phyloP scores from a whole-genome alignment of 768 basidiomycete genomes.

The Daedalea quercina region DNA sequence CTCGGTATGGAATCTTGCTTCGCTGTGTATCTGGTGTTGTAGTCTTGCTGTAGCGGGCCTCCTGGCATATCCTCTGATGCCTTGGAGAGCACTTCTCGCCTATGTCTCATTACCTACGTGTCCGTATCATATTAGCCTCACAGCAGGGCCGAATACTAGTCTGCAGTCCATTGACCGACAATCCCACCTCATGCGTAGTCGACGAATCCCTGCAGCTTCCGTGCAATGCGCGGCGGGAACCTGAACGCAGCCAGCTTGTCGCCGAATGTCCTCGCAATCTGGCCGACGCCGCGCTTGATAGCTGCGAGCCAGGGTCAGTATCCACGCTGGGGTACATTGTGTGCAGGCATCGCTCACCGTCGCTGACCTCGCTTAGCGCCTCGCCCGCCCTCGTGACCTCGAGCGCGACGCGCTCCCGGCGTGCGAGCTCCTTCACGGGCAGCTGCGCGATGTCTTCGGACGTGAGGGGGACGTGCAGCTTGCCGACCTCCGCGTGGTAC shows the following conservation, averaged over 20 bases:
- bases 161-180: too few species aligned
- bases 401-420: conserved; percentile 30
- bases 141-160: too few species aligned
- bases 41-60: too few species aligned
- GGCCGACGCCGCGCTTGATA: conserved; percentile 57
- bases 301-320: conserved; percentile 30
- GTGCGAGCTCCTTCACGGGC: conserved; percentile 29
- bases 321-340: neutral
- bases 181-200: conserved; percentile 35
- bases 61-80: too few species aligned
- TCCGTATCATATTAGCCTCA: too few species aligned
- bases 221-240: conserved; percentile 63
- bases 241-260: conserved; percentile 70
- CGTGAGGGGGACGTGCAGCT: conserved; percentile 30
- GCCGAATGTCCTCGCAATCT: conserved; percentile 68
- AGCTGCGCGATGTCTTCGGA: conserved; percentile 26
- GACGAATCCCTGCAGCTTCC: conserved; percentile 63
- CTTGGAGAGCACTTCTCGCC: too few species aligned
- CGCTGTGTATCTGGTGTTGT: too few species aligned
- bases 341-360: conserved; percentile 35
- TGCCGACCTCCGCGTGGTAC: conserved; percentile 48
- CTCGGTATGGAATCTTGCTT: too few species aligned
- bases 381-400: conserved; percentile 55
- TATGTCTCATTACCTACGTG: too few species aligned
- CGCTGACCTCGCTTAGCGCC: conserved; percentile 43